phyloP scores from a whole-genome alignment of 129 eudicot species.

The Flaveria ramosissima region DNA sequence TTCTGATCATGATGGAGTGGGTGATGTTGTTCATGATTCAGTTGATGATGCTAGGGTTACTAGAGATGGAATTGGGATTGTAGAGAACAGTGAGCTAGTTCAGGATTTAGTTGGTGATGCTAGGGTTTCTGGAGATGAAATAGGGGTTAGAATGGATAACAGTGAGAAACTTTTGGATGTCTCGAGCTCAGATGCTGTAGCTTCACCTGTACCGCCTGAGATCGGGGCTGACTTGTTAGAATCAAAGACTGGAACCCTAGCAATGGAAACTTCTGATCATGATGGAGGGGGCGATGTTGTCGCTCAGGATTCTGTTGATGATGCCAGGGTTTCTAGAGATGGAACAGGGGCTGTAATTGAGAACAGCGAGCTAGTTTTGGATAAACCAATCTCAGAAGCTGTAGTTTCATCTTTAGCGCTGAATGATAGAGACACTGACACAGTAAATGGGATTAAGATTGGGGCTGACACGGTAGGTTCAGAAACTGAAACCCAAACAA shows the following conservation, averaged over 20 bases:
- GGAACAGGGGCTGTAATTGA: neutral
- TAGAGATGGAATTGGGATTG: neutral
- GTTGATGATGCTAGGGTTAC: neutral
- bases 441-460: neutral
- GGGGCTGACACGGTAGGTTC: neutral
- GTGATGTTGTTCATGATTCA: constrained; percentile 5
- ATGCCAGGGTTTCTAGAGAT: constrained; percentile 42
- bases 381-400: constrained; percentile 2
- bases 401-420: neutral
- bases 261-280: constrained; percentile 13
- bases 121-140: no score
- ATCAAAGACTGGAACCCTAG: constrained; percentile 25
- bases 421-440: neutral
- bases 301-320: constrained; percentile 20
- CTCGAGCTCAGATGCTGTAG: constrained; percentile 12
- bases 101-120: no score
- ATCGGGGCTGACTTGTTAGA: constrained; percentile 18
- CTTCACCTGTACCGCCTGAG: constrained; percentile 7
- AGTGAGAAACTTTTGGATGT: neutral
- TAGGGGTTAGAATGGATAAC: no score
- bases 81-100: neutral
- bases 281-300: constrained; percentile 8
- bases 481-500: constrained; percentile 16
- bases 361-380: neutral
- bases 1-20: neutral